A percentile compares a stretch with the other conserved stretches of the same genome.
phyloP scores from a whole-genome alignment of 1,139 yeast species.

The Geotrichum armillariae region DNA sequence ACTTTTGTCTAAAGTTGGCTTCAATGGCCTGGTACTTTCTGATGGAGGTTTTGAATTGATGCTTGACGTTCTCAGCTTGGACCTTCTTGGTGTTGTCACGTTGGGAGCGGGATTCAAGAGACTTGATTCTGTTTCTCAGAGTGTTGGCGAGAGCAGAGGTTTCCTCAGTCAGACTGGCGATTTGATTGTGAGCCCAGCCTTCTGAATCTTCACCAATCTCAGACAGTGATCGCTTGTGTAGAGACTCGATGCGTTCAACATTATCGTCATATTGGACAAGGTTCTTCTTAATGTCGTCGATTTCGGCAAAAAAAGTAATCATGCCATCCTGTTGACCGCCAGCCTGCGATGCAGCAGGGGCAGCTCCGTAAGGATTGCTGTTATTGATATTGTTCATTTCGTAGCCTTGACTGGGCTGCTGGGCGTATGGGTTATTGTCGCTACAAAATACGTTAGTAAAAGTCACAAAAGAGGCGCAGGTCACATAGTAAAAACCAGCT shows the following conservation, averaged over 20 bases:
- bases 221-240: slow-evolving; percentile 80
- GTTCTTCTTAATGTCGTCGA: slow-evolving; percentile 77
- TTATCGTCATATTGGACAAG: slow-evolving; percentile 78
- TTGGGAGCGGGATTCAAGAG: slow-evolving; percentile 70
- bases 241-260: slow-evolving; percentile 73
- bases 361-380: slow-evolving; percentile 10
- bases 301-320: slow-evolving; percentile 76
- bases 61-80: slow-evolving; percentile 88
- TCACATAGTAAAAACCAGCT: not conserved
- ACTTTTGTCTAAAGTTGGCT: slow-evolving; percentile 80
- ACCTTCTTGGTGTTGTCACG: slow-evolving; percentile 76
- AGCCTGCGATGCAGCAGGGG: slow-evolving; percentile 17
- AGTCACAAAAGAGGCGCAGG: slow-evolving; percentile 6
- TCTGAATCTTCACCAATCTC: slow-evolving; percentile 85
- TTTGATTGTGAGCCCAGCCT: slow-evolving; percentile 67
- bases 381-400: slow-evolving; percentile 15
- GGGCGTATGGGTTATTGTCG: slow-evolving; percentile 16
- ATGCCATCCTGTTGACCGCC: slow-evolving; percentile 49
- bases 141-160: slow-evolving; percentile 75
- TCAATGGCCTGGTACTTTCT: slow-evolving; percentile 87
- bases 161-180: slow-evolving; percentile 75
- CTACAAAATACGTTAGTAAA: slow-evolving; percentile 4
- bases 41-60: slow-evolving; percentile 79
- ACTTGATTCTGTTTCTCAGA: slow-evolving; percentile 74
- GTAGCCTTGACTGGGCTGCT: slow-evolving; percentile 17